Conservation (phyloP, 345 rosid species). For the Barbarea vulgaris region DNA sequence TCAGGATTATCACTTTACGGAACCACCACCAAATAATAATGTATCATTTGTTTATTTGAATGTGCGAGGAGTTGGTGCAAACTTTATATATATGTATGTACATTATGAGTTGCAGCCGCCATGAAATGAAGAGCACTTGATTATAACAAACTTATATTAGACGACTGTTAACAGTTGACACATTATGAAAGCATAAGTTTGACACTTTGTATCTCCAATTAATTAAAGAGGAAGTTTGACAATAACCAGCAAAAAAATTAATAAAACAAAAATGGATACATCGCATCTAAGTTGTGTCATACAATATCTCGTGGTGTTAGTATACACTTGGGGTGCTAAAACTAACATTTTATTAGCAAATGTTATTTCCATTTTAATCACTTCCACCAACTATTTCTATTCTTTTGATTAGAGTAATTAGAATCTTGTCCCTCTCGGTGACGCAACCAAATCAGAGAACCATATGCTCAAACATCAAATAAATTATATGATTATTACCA, state of each 20-base stretch:
- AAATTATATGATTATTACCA: conserved; percentile 6
- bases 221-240: not conserved
- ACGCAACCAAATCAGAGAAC: not conserved
- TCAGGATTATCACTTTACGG: not conserved
- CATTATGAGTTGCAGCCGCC: not conserved
- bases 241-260: too few species aligned
- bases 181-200: not conserved
- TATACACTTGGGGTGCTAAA: too few species aligned
- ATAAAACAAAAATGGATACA: not conserved
- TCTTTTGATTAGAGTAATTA: not conserved
- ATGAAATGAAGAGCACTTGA: conserved; percentile 22
- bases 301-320: not conserved
- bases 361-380: too few species aligned
- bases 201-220: not conserved
- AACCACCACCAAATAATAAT: not conserved
- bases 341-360: too few species aligned
- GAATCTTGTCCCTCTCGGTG: not conserved
- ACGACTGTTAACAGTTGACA: not conserved
- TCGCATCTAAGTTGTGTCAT: not conserved
- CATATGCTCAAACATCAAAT: not conserved
- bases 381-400: not conserved
- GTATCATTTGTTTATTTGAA: too few species aligned
- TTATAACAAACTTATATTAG: conserved; percentile 13
- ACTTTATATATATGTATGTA: too few species aligned
- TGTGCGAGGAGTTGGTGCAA: not conserved